Percentiles rank a stretch among this genome's conserved stretches.
phyloP scores from a whole-genome alignment of 2,329 filamentous ascomycete species.

The Cephalotrichum gorgonifer region DNA sequence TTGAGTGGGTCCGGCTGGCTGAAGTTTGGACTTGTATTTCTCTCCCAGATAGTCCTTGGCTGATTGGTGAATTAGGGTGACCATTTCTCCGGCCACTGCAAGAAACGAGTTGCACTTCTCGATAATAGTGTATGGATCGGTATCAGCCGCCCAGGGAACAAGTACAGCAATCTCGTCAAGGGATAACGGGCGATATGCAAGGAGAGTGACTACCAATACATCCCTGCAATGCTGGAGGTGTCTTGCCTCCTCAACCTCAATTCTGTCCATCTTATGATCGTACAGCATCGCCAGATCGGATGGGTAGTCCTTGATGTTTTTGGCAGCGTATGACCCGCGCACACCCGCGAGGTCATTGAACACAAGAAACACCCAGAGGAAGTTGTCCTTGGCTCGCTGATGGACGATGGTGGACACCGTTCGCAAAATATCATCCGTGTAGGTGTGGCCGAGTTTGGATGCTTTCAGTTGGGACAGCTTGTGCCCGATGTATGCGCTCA shows the following conservation, averaged over 20 bases:
- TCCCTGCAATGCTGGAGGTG: neutral
- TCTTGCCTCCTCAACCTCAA: constrained; percentile 5
- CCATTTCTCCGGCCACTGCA: constrained; percentile 10
- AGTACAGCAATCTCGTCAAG: neutral
- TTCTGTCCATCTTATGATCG: constrained; percentile 14
- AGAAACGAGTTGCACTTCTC: constrained; percentile 17
- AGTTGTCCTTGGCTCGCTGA: constrained; percentile 9
- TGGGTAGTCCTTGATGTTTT: constrained; percentile 13
- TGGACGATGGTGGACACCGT: neutral
- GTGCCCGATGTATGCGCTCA: constrained; percentile 23
- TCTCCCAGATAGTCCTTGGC: constrained; percentile 17
- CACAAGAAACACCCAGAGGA: constrained; percentile 8
- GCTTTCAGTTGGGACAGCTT: constrained; percentile 21
- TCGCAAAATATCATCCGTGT: neutral
- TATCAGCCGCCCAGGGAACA: neutral
- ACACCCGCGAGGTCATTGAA: neutral
- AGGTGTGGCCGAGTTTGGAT: neutral
- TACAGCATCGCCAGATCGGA: constrained; percentile 15
- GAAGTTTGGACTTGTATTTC: constrained; percentile 7
- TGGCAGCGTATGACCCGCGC: too few species aligned
- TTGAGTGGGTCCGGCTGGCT: neutral
- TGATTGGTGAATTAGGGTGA: constrained; percentile 18
- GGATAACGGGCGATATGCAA: neutral
- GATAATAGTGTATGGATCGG: constrained; percentile 7
- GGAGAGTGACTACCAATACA: neutral